These are phyloP conservation scores for Penicillium cinerascens DNA, from an alignment of 495 filamentous ascomycete genomes.

Conservation along the genomic window DNA sequence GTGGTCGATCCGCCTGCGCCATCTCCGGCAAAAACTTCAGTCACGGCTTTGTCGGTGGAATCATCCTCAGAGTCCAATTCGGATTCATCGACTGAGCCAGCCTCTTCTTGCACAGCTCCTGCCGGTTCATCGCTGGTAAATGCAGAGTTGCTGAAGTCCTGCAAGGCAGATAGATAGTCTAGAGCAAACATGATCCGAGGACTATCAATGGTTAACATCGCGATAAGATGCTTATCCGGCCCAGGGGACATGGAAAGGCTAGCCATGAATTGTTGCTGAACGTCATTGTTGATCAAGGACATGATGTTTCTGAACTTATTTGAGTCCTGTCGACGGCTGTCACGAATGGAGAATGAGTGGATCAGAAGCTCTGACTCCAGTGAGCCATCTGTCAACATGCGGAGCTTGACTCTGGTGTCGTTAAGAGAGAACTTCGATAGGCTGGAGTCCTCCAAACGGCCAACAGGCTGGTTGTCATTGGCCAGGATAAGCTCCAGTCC, in stretches of 20 bases:
- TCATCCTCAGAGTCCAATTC: conserved; percentile 56
- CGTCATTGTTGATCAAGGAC: conserved; percentile 89
- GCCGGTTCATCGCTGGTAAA: conserved; percentile 56
- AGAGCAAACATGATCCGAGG: conserved; percentile 91
- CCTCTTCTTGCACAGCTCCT: conserved; percentile 46
- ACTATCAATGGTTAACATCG: conserved; percentile 92
- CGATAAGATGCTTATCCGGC: conserved; percentile 76
- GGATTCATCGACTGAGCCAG: conserved; percentile 54
- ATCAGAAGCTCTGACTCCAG: conserved; percentile 91
- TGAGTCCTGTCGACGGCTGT: conserved; percentile 77
- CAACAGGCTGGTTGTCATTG: conserved; percentile 68
- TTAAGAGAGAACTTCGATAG: conserved; percentile 92
- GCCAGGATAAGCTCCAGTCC: conserved; percentile 84
- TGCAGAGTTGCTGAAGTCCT: conserved; percentile 70
- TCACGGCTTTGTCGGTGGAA: conserved; percentile 29
- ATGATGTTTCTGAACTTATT: conserved; percentile 99
- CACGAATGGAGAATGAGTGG: conserved; percentile 89
- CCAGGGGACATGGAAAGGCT: conserved; percentile 90
- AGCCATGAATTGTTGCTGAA: conserved; percentile 96
- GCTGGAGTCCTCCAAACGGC: conserved; percentile 73
- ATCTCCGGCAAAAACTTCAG: conserved; percentile 21
- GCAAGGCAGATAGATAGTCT: conserved; percentile 89
- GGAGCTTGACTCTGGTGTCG: conserved; percentile 82
- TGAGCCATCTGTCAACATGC: conserved; percentile 91
- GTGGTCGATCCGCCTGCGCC: conserved; percentile 54